These are phyloP conservation scores for Taphrina confusa DNA, from an alignment of 1,139 yeast genomes.

Conservation along the genomic window DNA sequence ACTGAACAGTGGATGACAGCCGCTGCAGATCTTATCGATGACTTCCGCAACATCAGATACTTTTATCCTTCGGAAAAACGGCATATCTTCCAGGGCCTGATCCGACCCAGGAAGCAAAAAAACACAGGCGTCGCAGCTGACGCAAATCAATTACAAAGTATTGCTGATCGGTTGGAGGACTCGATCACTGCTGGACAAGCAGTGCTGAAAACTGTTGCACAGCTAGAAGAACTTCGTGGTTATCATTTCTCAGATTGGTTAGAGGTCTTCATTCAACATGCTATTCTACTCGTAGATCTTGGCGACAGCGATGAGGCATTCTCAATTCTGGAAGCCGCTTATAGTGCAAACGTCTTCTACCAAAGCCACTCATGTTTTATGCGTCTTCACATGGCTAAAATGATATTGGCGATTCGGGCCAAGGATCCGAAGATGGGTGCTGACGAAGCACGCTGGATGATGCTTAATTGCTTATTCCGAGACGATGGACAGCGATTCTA, in stretches of 20 bases:
- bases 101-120: not conserved
- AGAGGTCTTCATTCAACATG: conserved; percentile 73
- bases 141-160: conserved; percentile 53
- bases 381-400: conserved; percentile 53
- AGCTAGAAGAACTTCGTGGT: conserved; percentile 67
- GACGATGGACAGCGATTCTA: conserved; percentile 68
- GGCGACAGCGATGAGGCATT: conserved; percentile 70
- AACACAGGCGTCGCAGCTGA: conserved; percentile 46
- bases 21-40: conserved; percentile 79
- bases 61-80: conserved; percentile 77
- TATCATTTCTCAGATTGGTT: conserved; percentile 80
- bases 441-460: conserved; percentile 60
- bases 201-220: conserved; percentile 38
- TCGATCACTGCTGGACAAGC: conserved; percentile 47
- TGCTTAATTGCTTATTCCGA: conserved; percentile 72
- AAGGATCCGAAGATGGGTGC: conserved; percentile 58
- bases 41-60: conserved; percentile 71
- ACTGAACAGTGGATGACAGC: conserved; percentile 78
- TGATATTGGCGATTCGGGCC: conserved; percentile 64
- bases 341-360: conserved; percentile 71
- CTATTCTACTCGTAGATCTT: conserved; percentile 63
- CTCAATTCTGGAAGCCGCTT: conserved; percentile 70
- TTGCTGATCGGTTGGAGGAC: conserved; percentile 41
- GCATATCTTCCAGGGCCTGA: conserved; percentile 61
- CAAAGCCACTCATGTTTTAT: conserved; percentile 60